Evolutionary conservation across 2,329 filamentous ascomycete species (phyloP).

Genomic region (Fusarium piperis): DNA sequence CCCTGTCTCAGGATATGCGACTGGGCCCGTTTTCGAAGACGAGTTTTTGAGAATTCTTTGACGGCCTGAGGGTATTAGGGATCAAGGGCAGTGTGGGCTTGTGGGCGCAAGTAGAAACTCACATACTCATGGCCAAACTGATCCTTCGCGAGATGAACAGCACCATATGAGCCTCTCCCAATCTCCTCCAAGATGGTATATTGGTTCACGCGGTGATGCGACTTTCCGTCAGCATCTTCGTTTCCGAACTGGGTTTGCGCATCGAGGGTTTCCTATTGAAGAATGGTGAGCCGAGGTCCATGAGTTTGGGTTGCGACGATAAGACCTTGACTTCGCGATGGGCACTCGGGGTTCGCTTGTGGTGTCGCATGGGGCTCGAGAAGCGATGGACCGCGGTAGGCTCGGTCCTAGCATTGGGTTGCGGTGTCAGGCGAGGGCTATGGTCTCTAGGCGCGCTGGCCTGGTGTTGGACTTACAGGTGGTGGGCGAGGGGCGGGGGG

Average conservation of each 20-base stretch:
- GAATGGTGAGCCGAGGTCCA: slow-evolving; percentile 10
- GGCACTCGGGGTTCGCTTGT: slow-evolving; percentile 65
- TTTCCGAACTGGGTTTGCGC: slow-evolving; percentile 87
- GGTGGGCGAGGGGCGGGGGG: slow-evolving; percentile 47
- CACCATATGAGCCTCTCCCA: slow-evolving; percentile 93
- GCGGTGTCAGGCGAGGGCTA: slow-evolving; percentile 4
- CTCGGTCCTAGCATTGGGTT: slow-evolving; percentile 51
- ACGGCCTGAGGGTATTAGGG: slow-evolving; percentile 71
- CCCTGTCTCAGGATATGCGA: slow-evolving; percentile 79
- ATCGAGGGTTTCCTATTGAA: slow-evolving; percentile 83
- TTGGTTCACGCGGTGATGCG: slow-evolving; percentile 91
- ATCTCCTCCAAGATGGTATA: slow-evolving; percentile 96
- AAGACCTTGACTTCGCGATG: slow-evolving; percentile 67
- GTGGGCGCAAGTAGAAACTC: slow-evolving; percentile 49
- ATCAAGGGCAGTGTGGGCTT: background rate
- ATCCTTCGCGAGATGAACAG: slow-evolving; percentile 89
- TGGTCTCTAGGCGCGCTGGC: background rate
- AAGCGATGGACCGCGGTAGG: slow-evolving; percentile 53
- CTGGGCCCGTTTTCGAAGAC: slow-evolving; percentile 88
- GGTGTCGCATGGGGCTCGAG: slow-evolving; percentile 66
- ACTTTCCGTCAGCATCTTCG: slow-evolving; percentile 82
- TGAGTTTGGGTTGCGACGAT: background rate
- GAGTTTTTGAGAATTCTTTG: slow-evolving; percentile 96
- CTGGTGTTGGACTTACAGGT: slow-evolving; percentile 52
- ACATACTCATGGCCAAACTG: slow-evolving; percentile 95